phyloP scores from a whole-genome alignment of 306 rosid species.

The Argentina anserina region DNA sequence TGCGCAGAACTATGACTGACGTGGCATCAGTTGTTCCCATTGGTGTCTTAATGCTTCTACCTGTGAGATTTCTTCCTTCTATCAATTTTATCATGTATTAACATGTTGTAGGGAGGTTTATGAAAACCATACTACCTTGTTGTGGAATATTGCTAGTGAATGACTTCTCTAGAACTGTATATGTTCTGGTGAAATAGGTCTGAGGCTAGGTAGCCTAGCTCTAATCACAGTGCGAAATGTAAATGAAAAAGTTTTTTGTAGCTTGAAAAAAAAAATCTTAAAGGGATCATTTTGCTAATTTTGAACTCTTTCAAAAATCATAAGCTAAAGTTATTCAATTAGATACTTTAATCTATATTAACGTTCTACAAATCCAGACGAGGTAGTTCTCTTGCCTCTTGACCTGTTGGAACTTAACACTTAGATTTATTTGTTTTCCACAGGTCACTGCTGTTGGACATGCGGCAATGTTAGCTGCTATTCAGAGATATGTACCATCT shows the following conservation, averaged over 20 bases:
- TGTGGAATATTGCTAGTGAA: background rate
- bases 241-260: background rate
- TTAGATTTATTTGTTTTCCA: constrained; percentile 22
- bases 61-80: constrained; percentile 46
- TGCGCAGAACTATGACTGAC: constrained; percentile 85
- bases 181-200: background rate
- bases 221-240: background rate
- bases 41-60: constrained; percentile 93
- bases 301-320: background rate
- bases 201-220: background rate
- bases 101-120: background rate
- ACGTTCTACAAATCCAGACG: background rate
- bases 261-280: background rate
- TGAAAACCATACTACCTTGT: background rate
- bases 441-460: constrained; percentile 99
- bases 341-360: background rate
- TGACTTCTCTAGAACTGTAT: background rate
- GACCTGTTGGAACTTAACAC: constrained; percentile 19
- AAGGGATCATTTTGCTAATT: background rate
- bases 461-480: constrained; percentile 98
- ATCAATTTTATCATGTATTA: constrained; percentile 1
- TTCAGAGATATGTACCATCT: constrained; percentile 94
- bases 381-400: background rate
- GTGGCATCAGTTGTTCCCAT: constrained; percentile 94
- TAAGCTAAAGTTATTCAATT: background rate